Evolutionary conservation across 2,329 filamentous ascomycete genomes (phyloP).

Genomic region (Dactylella cylindrospora): DNA sequence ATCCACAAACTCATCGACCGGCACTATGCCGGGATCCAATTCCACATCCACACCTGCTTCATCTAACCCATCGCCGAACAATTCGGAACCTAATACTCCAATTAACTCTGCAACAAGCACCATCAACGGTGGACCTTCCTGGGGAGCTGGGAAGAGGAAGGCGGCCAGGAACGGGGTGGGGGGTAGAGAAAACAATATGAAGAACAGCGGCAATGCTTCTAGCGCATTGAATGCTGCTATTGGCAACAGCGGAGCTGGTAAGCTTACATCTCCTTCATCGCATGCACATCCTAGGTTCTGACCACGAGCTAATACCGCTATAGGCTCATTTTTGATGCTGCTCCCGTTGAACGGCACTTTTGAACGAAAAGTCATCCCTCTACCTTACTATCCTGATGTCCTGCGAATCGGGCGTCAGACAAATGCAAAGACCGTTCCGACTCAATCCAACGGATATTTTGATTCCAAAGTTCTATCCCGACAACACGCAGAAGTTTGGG

Average conservation of each 20-base stretch:
- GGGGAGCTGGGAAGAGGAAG: conserved; percentile 56
- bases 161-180: conserved; percentile 49
- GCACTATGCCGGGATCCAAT: conserved; percentile 44
- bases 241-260: conserved; percentile 52
- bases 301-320: conserved; percentile 62
- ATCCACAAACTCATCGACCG: conserved; percentile 47
- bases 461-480: conserved; percentile 96
- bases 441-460: conserved; percentile 88
- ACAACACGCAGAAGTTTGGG: conserved; percentile 95
- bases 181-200: conserved; percentile 50
- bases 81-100: conserved; percentile 50
- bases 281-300: conserved; percentile 66
- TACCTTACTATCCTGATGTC: conserved; percentile 91
- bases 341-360: conserved; percentile 94
- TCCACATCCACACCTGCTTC: conserved; percentile 35
- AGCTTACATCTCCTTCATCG: conserved; percentile 64
- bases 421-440: conserved; percentile 92
- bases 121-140: conserved; percentile 51
- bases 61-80: conserved; percentile 37
- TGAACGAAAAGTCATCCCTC: conserved; percentile 91
- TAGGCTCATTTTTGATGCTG: conserved; percentile 75
- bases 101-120: conserved; percentile 52
- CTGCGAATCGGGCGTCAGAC: conserved; percentile 93
- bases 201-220: conserved; percentile 32
- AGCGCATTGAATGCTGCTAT: conserved; percentile 44